Percentiles rank a stretch among this genome's conserved stretches.
Conservation (phyloP, 2,329 filamentous ascomycete genomes). For the Trichophyton rubrum region DNA sequence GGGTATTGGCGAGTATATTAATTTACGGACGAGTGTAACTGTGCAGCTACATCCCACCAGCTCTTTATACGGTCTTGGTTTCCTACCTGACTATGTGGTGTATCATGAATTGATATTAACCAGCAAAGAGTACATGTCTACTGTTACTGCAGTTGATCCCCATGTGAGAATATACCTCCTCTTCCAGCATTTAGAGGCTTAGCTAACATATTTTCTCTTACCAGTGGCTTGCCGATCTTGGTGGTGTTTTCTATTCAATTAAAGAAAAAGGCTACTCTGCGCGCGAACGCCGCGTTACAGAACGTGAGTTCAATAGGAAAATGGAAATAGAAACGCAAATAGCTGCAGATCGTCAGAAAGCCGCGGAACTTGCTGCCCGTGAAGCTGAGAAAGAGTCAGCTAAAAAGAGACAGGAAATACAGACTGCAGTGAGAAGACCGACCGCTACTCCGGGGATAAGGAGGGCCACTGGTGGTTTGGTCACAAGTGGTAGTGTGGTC, state of each 20-base stretch:
- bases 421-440: conserved; percentile 27
- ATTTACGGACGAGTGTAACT: conserved; percentile 83
- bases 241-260: conserved; percentile 92
- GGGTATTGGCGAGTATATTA: conserved; percentile 94
- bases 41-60: conserved; percentile 91
- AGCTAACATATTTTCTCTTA: background rate
- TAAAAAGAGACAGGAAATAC: conserved; percentile 25
- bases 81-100: conserved; percentile 90
- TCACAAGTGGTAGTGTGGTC: conserved; percentile 26
- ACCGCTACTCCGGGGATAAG: conserved; percentile 18
- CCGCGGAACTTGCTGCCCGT: conserved; percentile 29
- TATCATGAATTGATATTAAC: conserved; percentile 98
- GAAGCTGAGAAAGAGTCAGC: conserved; percentile 26
- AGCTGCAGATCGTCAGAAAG: conserved; percentile 63
- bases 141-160: conserved; percentile 88
- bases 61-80: conserved; percentile 81
- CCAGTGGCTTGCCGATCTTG: conserved; percentile 82
- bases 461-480: conserved; percentile 19
- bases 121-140: conserved; percentile 95
- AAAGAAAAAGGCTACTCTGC: conserved; percentile 95
- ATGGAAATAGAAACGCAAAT: conserved; percentile 92
- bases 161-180: conserved; percentile 39
- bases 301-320: conserved; percentile 81
- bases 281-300: conserved; percentile 71
- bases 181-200: background rate